Conservation (phyloP, 768 basidiomycete species). For the Xerocomellus amylosporus region DNA sequence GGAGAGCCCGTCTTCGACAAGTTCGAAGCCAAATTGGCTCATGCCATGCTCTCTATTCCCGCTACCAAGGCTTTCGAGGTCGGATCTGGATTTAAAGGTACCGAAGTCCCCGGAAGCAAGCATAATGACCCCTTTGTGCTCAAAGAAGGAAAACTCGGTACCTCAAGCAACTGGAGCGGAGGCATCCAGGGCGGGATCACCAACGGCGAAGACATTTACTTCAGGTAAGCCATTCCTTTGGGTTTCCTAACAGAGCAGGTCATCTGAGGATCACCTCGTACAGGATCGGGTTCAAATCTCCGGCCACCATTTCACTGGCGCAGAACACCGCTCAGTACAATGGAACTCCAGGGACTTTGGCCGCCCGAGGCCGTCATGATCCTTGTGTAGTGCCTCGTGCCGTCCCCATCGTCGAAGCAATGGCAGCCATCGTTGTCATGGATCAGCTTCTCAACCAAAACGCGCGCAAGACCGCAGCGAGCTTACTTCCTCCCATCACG, state of each 20-base stretch:
- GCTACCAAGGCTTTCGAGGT: constrained; percentile 99
- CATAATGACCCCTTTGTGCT: constrained; percentile 90
- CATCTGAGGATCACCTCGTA: constrained; percentile 10
- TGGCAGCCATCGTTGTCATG: constrained; percentile 95
- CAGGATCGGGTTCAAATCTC: constrained; percentile 96
- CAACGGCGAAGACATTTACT: constrained; percentile 97
- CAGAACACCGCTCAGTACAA: constrained; percentile 93
- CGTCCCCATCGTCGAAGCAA: constrained; percentile 96
- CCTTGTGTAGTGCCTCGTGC: constrained; percentile 97
- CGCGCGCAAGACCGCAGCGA: constrained; percentile 68
- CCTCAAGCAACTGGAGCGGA: constrained; percentile 92
- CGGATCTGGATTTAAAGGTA: constrained; percentile 94
- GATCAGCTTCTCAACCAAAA: constrained; percentile 91
- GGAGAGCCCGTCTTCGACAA: constrained; percentile 99
- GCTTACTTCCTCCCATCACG: constrained; percentile 77
- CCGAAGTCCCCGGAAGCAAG: constrained; percentile 85
- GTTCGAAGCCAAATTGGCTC: constrained; percentile 91
- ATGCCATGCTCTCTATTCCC: constrained; percentile 98
- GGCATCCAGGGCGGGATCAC: constrained; percentile 98
- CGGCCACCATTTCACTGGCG: constrained; percentile 92
- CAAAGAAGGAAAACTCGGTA: constrained; percentile 74
- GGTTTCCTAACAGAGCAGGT: not conserved
- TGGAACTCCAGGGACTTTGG: constrained; percentile 83
- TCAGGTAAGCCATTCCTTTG: constrained; percentile 56
- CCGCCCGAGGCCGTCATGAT: constrained; percentile 92